Percentiles rank a stretch among this genome's conserved stretches.
These are phyloP conservation scores for Yarrowia osloensis DNA, from an alignment of 805 yeast genomes.

Conservation along the genomic window DNA sequence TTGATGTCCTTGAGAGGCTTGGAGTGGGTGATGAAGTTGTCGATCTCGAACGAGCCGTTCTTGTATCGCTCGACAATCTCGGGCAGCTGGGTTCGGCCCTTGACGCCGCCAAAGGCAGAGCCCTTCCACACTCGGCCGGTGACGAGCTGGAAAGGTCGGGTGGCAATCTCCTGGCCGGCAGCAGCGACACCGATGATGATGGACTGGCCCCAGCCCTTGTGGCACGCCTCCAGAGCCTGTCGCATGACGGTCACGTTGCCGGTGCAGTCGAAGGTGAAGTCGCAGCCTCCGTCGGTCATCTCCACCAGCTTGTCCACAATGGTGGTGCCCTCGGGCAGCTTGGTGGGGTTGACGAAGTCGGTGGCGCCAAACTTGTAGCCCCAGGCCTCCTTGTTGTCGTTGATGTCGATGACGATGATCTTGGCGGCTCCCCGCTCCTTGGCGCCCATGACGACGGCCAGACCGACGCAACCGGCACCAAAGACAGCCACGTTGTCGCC, in stretches of 20 bases:
- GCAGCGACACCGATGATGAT: slow-evolving; percentile 97
- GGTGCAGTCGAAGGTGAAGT: slow-evolving; percentile 95
- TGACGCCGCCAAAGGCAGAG: slow-evolving; percentile 99
- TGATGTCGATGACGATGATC: slow-evolving; percentile 80
- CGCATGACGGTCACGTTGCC: slow-evolving; percentile 97
- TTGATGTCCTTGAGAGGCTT: slow-evolving; percentile 77
- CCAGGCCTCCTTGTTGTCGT: slow-evolving; percentile 82
- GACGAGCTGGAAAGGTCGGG: slow-evolving; percentile 98
- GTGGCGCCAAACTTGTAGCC: slow-evolving; percentile 91
- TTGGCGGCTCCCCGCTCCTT: slow-evolving; percentile 75
- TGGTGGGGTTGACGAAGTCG: slow-evolving; percentile 84
- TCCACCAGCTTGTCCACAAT: slow-evolving; percentile 82
- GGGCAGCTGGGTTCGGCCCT: slow-evolving; percentile 95
- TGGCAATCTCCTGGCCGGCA: slow-evolving; percentile 93
- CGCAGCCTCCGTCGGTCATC: slow-evolving; percentile 96
- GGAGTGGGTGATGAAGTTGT: slow-evolving; percentile 92
- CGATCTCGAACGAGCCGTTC: slow-evolving; percentile 80
- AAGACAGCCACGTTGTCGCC: slow-evolving; percentile 96
- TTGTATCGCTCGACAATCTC: slow-evolving; percentile 83
- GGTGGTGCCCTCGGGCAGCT: slow-evolving; percentile 69
- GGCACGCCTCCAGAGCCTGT: slow-evolving; percentile 93
- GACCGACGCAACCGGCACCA: slow-evolving; percentile 98
- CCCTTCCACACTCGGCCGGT: slow-evolving; percentile 99
- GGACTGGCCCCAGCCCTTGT: slow-evolving; percentile 98
- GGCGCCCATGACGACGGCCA: slow-evolving; percentile 96